phyloP scores from a whole-genome alignment of 768 basidiomycete species.

The Leccinum aurantiacum region DNA sequence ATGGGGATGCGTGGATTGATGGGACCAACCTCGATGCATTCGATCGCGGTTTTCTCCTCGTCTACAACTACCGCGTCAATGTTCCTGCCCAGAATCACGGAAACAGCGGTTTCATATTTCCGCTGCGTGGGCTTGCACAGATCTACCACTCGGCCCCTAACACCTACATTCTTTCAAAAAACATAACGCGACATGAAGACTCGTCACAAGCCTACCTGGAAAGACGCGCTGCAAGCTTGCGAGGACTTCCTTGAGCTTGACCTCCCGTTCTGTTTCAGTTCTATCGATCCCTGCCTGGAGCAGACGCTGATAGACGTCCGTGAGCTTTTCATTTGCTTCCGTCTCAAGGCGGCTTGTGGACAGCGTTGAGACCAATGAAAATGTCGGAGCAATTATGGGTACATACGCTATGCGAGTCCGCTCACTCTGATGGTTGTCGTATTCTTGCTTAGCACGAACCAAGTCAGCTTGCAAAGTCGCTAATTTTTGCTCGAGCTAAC shows the following conservation, averaged over 20 bases:
- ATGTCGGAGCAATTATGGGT: not conserved
- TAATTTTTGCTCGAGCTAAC: constrained; percentile 60
- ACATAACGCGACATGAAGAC: not conserved
- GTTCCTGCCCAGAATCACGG: constrained; percentile 90
- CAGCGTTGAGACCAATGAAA: not conserved
- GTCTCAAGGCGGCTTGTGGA: constrained; percentile 75
- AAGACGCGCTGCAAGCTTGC: constrained; percentile 84
- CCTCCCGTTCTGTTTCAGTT: constrained; percentile 83
- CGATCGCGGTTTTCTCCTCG: constrained; percentile 94
- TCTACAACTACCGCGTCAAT: constrained; percentile 96
- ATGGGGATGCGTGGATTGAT: not conserved
- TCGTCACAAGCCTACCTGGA: constrained; percentile 54
- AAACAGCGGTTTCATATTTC: constrained; percentile 91
- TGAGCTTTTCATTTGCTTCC: constrained; percentile 90
- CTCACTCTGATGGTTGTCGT: constrained; percentile 86
- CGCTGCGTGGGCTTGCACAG: constrained; percentile 91
- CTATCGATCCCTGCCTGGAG: constrained; percentile 88
- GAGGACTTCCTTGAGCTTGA: constrained; percentile 81
- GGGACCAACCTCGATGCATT: constrained; percentile 83
- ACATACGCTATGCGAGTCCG: constrained; percentile 69
- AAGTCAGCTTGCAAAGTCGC: constrained; percentile 58
- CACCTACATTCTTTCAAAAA: constrained; percentile 48
- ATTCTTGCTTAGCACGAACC: constrained; percentile 65
- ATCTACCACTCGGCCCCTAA: constrained; percentile 89
- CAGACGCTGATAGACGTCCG: constrained; percentile 77